These are phyloP conservation scores for Fusarium nanum DNA, from an alignment of 2,329 filamentous ascomycete genomes.

Conservation along the genomic window DNA sequence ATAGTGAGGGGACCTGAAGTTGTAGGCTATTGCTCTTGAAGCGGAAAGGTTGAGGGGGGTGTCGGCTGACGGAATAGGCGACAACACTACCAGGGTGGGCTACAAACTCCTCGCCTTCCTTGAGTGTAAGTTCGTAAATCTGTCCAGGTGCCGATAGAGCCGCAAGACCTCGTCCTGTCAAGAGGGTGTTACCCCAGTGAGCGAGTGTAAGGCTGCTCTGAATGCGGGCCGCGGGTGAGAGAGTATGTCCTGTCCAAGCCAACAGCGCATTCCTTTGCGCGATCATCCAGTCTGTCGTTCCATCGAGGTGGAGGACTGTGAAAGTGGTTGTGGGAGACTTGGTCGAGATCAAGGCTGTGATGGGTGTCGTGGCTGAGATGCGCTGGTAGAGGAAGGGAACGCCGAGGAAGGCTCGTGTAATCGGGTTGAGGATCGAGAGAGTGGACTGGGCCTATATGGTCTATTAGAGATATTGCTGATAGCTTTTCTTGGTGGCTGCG, in stretches of 20 bases:
- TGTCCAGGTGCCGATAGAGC: conserved; percentile 89
- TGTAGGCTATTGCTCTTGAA: conserved; percentile 81
- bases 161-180: conserved; percentile 88
- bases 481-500: conserved; percentile 7
- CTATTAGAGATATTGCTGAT: conserved; percentile 4
- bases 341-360: conserved; percentile 89
- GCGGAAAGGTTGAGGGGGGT: conserved; percentile 83
- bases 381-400: conserved; percentile 96
- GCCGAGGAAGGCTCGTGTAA: conserved; percentile 81
- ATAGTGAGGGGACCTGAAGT: conserved; percentile 79
- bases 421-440: conserved; percentile 85
- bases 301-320: conserved; percentile 88
- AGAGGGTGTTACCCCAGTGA: conserved; percentile 90
- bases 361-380: conserved; percentile 86
- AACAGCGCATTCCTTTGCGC: conserved; percentile 87
- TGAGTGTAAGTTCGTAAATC: conserved; percentile 85
- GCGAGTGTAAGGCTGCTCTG: conserved; percentile 80
- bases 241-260: conserved; percentile 95
- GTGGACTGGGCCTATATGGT: conserved; percentile 81
- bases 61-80: conserved; percentile 83
- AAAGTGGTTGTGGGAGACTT: conserved; percentile 90
- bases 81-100: conserved; percentile 92
- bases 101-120: conserved; percentile 87
- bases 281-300: conserved; percentile 94
- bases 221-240: conserved; percentile 79